Base-by-base conservation (phyloP, 306 rosid species). In the Malus fusca region DNA sequence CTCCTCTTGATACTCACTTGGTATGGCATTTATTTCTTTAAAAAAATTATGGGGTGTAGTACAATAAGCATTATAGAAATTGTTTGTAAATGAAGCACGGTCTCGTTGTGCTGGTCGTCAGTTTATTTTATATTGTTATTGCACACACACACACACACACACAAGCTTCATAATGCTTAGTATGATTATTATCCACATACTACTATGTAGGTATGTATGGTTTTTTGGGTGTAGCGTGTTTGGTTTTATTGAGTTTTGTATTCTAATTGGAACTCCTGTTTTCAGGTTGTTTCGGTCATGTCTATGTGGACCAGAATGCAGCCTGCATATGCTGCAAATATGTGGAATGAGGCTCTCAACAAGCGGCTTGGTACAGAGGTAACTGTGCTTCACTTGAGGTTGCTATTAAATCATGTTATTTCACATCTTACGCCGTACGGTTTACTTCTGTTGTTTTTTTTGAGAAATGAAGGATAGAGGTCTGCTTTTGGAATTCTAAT, bases 1-100 rank as follows among this genome's bases (percentile, higher is more conserved):
- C 98, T 68, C 98, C 98, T 89, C 98, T 95, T 90, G 98, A 95
- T 92, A 96, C 98, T 90, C 96, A 95, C 96, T 90, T 92, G 97
- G 97, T 95, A 88, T 37, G 68, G 23, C 63, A 22, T 70, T 51
- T 69, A 44, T 81, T 80, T 30, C 60, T 58, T 31, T 37, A 26
- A 56, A 40, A 40, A 37, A 66, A 35, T 65, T 11, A 52, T 21
- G 5, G 11, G 33, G 31, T 12, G 23, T 44, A 28, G 14, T 21
- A 62, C 69, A 61, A 18, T 60, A 28, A 18, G 69, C 69, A 8
- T 23, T 67, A 44, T 73, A 69, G 76, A 81, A 63, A 56, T 46
- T 42, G 26, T 79, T 73, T 71, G 78, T 78, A 69, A 52, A 73
- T 40, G 11, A 7, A 23, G 2, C 23, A 26, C n/a, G 4, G 69